Conservation (phyloP, 495 filamentous ascomycete species). For the Xylaria sp. region DNA sequence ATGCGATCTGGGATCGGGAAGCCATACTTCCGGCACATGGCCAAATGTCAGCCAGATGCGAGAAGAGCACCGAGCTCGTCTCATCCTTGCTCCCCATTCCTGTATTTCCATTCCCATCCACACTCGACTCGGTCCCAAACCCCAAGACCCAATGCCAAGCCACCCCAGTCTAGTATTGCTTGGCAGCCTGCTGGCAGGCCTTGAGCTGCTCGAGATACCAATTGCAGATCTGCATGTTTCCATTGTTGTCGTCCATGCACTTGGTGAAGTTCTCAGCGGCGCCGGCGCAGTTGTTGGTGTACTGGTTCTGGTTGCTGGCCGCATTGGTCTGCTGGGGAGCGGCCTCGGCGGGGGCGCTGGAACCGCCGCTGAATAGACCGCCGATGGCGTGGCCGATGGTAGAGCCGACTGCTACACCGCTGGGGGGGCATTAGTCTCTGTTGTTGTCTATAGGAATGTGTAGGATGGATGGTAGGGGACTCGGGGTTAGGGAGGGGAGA, state of each 20-base stretch:
- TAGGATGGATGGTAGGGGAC: slow-evolving; percentile 3
- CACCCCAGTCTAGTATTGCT: slow-evolving; percentile 72
- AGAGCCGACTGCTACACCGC: slow-evolving; percentile 94
- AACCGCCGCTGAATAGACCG: slow-evolving; percentile 77
- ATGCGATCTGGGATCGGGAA: not conserved
- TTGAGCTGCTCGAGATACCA: slow-evolving; percentile 99
- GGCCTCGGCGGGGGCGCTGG: slow-evolving; percentile 64
- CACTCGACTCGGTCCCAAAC: not conserved
- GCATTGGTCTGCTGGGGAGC: slow-evolving; percentile 47
- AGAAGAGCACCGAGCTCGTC: too few relatives aligned
- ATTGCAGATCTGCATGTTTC: slow-evolving; percentile 92
- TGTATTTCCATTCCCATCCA: not conserved
- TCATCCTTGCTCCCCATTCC: too few relatives aligned
- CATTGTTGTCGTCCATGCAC: slow-evolving; percentile 93
- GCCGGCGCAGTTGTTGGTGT: slow-evolving; percentile 73
- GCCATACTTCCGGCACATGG: not conserved
- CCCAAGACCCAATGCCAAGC: not conserved
- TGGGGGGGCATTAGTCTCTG: slow-evolving; percentile 45
- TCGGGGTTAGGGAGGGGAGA: slow-evolving; percentile 25
- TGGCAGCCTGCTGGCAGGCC: slow-evolving; percentile 90
- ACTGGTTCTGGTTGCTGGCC: slow-evolving; percentile 48
- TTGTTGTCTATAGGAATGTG: too few relatives aligned
- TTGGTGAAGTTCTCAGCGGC: slow-evolving; percentile 87
- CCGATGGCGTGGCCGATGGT: slow-evolving; percentile 94
- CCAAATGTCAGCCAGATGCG: not conserved